phyloP scores from a whole-genome alignment of 805 yeast species.

The Starmerella bombicola region DNA sequence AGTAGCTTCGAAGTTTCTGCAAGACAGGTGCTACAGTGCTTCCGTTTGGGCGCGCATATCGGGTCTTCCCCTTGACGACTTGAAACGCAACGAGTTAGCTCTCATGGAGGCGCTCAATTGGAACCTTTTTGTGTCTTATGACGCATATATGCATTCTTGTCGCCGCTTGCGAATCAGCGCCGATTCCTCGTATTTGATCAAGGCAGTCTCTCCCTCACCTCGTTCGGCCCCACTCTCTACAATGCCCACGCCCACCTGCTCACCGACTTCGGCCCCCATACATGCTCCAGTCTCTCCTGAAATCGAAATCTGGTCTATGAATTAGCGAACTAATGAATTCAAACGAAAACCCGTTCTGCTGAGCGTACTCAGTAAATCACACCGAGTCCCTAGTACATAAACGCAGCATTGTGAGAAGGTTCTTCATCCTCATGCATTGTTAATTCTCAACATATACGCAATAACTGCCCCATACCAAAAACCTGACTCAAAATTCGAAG shows the following conservation, averaged over 20 bases:
- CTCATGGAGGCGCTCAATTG: slow-evolving; percentile 46
- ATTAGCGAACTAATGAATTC: no score
- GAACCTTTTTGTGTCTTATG: slow-evolving; percentile 40
- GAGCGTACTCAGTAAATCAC: no score
- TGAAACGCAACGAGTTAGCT: slow-evolving; percentile 42
- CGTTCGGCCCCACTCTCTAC: not conserved
- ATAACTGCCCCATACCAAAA: no score
- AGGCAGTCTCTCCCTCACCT: not conserved
- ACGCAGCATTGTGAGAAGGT: no score
- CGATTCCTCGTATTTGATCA: slow-evolving; percentile 4
- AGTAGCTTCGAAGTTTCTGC: slow-evolving; percentile 58
- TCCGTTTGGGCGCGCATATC: slow-evolving; percentile 64
- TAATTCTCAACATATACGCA: no score
- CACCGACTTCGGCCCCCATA: not conserved
- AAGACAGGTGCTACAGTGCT: slow-evolving; percentile 58
- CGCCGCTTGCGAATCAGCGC: slow-evolving; percentile 10
- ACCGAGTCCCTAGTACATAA: no score
- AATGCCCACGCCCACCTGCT: not conserved
- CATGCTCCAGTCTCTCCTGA: slow-evolving; percentile 1
- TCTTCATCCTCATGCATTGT: no score
- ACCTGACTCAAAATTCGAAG: no score
- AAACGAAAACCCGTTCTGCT: no score
- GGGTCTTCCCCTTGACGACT: slow-evolving; percentile 43
- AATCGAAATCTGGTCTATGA: slow-evolving; percentile 2
- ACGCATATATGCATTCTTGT: slow-evolving; percentile 16